A percentile compares a stretch with the other conserved stretches of the same genome.
These are phyloP conservation scores for Falciphora oryzae DNA, from an alignment of 2,329 filamentous ascomycete genomes.

Conservation along the genomic window DNA sequence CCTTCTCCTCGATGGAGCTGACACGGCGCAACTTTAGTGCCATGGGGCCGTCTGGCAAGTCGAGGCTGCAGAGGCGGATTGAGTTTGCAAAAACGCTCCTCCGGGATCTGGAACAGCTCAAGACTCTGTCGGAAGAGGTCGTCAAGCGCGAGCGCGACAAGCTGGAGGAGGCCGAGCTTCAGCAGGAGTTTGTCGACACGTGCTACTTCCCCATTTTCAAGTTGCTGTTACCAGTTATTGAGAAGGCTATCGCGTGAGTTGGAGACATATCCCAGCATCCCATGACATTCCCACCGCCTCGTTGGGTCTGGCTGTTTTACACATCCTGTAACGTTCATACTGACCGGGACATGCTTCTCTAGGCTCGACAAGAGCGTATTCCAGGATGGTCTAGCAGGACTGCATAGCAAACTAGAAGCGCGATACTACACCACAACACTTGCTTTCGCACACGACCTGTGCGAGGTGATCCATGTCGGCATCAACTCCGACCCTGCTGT, in stretches of 20 bases:
- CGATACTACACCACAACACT: conserved; percentile 54
- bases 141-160: conserved; percentile 74
- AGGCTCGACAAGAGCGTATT: conserved; percentile 63
- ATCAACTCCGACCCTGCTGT: conserved; percentile 33
- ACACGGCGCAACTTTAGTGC: conserved; percentile 92
- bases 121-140: conserved; percentile 61
- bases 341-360: conserved; percentile 7
- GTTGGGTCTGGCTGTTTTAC: conserved; percentile 12
- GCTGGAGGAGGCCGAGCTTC: conserved; percentile 67
- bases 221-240: conserved; percentile 69
- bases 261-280: neutral
- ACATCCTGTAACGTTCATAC: neutral
- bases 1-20: conserved; percentile 95
- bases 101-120: conserved; percentile 71
- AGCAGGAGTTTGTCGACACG: conserved; percentile 75
- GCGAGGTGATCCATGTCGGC: conserved; percentile 45
- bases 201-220: conserved; percentile 87
- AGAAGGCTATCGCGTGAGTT: conserved; percentile 75
- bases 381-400: conserved; percentile 39
- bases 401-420: conserved; percentile 47
- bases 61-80: conserved; percentile 73
- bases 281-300: neutral
- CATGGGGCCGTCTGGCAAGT: conserved; percentile 80
- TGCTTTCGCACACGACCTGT: conserved; percentile 51
- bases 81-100: conserved; percentile 77